phyloP scores from a whole-genome alignment of 208 protist genomes.

The Leishmania gerbilli region DNA sequence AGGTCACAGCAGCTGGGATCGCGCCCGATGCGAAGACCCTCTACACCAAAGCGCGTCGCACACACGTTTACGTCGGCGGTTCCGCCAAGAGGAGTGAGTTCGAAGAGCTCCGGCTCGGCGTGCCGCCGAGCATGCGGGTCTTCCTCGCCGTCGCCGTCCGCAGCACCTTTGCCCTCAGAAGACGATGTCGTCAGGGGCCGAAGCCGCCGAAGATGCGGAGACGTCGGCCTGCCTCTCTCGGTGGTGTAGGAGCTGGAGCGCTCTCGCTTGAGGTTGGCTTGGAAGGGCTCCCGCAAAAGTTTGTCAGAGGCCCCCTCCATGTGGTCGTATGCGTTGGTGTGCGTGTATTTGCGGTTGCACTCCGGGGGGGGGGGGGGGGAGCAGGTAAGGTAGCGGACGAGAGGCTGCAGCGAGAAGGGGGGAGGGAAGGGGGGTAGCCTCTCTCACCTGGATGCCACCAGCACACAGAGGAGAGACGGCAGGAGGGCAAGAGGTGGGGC shows the following conservation, averaged over 20 bases:
- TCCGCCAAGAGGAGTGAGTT: constrained; percentile 6
- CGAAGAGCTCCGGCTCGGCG: constrained; percentile 10
- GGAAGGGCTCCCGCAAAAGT: constrained; percentile 22
- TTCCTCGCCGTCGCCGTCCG: neutral
- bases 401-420: neutral
- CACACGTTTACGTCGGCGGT: neutral
- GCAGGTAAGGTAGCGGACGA: neutral
- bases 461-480: neutral
- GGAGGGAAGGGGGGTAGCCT: neutral
- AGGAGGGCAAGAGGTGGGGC: neutral
- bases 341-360: neutral
- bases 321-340: neutral
- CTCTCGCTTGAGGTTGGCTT: constrained; percentile 16
- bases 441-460: neutral
- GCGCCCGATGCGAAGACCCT: constrained; percentile 49
- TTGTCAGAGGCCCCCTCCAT: constrained; percentile 10
- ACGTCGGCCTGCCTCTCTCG: constrained; percentile 9
- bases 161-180: neutral
- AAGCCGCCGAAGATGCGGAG: constrained; percentile 2
- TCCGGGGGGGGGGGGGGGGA: neutral
- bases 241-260: constrained; percentile 17
- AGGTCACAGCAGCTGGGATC: constrained; percentile 46
- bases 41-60: constrained; percentile 35
- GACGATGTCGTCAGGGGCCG: neutral
- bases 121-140: neutral